phyloP scores from a whole-genome alignment of 768 basidiomycete genomes.

The Lactarius evosmus region DNA sequence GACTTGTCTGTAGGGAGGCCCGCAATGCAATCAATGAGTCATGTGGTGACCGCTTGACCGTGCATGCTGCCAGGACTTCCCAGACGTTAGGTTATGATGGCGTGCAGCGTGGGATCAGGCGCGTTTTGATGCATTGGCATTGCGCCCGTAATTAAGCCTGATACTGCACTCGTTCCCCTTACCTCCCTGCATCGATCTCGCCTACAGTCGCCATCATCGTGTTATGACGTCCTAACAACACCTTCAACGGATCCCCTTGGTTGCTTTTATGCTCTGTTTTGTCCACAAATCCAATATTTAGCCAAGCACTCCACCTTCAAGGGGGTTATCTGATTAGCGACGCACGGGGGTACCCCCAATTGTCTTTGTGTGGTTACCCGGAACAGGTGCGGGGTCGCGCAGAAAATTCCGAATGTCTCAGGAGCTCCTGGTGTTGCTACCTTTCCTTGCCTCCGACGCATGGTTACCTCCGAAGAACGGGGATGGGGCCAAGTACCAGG shows the following conservation, averaged over 20 bases:
- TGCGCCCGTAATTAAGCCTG: not conserved
- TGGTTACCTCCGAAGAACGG: not conserved
- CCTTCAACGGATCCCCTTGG: not conserved
- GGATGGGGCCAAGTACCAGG: not conserved
- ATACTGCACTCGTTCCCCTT: not conserved
- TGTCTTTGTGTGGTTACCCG: not conserved
- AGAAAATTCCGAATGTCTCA: not conserved
- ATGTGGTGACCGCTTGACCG: conserved; percentile 19
- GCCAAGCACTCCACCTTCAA: not conserved
- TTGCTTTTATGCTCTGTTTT: not conserved
- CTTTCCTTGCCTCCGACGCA: not conserved
- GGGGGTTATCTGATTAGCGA: conserved; percentile 4
- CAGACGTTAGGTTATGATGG: conserved; percentile 8
- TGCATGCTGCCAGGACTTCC: not conserved
- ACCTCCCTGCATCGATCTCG: not conserved
- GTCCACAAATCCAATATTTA: conserved; percentile 2
- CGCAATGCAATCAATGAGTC: not conserved
- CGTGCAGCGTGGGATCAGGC: conserved; percentile 5
- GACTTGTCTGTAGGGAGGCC: not conserved
- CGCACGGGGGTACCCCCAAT: not conserved
- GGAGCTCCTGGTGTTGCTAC: not conserved
- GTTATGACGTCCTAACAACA: not conserved
- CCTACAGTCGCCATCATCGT: conserved; percentile 10
- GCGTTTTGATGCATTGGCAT: not conserved
- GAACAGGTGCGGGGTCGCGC: not conserved